Evolutionary conservation across 2,329 filamentous ascomycete species (phyloP).

Genomic region (Meredithiella fracta): DNA sequence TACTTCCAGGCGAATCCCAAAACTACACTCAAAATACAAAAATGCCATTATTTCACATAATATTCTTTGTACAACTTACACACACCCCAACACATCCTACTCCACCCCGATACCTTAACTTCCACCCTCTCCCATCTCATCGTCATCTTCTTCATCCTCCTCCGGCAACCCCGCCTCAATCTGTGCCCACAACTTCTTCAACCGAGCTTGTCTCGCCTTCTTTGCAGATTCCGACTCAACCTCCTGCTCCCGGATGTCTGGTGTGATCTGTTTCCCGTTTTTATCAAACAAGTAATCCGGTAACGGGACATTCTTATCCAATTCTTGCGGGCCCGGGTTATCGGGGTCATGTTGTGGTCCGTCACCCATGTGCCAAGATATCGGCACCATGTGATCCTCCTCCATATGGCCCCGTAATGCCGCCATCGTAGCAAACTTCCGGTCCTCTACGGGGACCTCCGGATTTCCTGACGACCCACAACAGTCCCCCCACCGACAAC

Average conservation of each 20-base stretch:
- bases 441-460: not conserved
- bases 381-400: constrained; percentile 33
- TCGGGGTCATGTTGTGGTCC: constrained; percentile 24
- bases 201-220: constrained; percentile 27
- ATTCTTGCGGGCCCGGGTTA: constrained; percentile 12
- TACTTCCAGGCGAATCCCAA: constrained; percentile 6
- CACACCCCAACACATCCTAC: no score
- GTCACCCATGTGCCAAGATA: constrained; percentile 44
- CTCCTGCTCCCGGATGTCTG: constrained; percentile 35
- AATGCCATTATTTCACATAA: no score
- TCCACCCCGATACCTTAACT: no score
- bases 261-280: constrained; percentile 40
- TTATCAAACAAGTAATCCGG: constrained; percentile 36
- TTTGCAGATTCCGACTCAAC: constrained; percentile 32
- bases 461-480: not conserved
- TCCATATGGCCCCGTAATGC: constrained; percentile 36
- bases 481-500: constrained; percentile 23
- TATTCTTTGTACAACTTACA: no score
- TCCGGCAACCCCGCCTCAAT: constrained; percentile 29
- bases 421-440: constrained; percentile 14
- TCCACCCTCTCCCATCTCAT: constrained; percentile 21
- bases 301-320: constrained; percentile 18
- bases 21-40: not conserved
- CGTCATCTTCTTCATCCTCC: constrained; percentile 14
- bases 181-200: constrained; percentile 28